phyloP scores from a whole-genome alignment of 257 asterid species.

The Penstemon barbatus region DNA sequence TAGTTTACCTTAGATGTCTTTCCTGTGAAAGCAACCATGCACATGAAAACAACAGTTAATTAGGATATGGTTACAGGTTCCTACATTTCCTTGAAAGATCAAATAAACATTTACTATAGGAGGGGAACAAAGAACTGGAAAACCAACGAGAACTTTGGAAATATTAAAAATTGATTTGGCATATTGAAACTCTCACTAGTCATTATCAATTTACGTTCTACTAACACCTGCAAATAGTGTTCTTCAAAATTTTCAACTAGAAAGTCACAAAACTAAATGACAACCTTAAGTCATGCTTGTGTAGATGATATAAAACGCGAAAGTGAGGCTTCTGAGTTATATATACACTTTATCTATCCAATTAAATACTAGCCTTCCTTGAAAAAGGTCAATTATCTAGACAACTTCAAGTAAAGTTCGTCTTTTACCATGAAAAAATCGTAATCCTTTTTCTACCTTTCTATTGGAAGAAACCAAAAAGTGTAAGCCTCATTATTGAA shows the following conservation, averaged over 20 bases:
- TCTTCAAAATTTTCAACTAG: neutral
- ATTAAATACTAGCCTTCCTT: neutral
- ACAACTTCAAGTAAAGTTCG: constrained; percentile 13
- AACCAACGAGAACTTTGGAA: neutral
- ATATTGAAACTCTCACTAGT: constrained; percentile 16
- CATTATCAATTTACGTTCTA: neutral
- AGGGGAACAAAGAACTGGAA: constrained; percentile 1
- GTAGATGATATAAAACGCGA: neutral
- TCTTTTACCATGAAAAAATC: constrained; percentile 7
- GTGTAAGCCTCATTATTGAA: constrained; percentile 16
- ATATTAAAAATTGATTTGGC: neutral
- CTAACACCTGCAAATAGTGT: neutral
- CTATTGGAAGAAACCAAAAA: neutral
- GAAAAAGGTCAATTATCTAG: neutral
- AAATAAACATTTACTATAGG: constrained; percentile 4
- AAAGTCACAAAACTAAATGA: neutral
- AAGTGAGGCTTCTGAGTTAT: neutral
- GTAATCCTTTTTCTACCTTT: neutral
- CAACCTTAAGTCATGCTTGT: constrained; percentile 9
- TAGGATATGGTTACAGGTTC: constrained; percentile 24
- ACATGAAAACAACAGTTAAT: constrained; percentile 34
- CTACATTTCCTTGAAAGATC: neutral
- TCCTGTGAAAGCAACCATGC: constrained; percentile 51
- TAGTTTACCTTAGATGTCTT: constrained; percentile 66
- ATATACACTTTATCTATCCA: neutral